Evolutionary conservation across 2,329 filamentous ascomycete genomes (phyloP).

Genomic region (Chrysoporthe austroafricana): DNA sequence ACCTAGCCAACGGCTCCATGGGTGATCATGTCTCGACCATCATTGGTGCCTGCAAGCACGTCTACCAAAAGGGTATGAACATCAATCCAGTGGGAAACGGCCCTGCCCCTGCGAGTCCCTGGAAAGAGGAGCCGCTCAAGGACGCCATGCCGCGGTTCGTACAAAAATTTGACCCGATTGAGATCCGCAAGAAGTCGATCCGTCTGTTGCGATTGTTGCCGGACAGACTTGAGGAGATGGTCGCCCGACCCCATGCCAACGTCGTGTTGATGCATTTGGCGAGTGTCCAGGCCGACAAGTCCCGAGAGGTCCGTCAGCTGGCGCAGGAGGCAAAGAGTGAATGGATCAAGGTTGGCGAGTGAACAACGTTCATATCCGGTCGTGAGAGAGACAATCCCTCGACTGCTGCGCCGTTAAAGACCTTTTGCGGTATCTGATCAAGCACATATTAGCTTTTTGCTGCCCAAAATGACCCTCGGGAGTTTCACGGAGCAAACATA

Average conservation of each 20-base stretch:
- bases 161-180: constrained; percentile 17
- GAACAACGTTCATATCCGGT: background rate
- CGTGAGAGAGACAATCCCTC: background rate
- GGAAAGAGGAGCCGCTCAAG: background rate
- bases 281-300: constrained; percentile 55
- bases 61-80: constrained; percentile 38
- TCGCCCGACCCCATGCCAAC: constrained; percentile 49
- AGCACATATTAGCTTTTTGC: background rate
- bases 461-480: background rate
- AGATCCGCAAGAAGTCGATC: constrained; percentile 52
- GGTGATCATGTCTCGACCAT: constrained; percentile 51
- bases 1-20: constrained; percentile 49
- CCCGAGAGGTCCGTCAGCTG: constrained; percentile 55
- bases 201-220: constrained; percentile 54
- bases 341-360: constrained; percentile 47
- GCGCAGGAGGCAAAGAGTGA: constrained; percentile 53
- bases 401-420: background rate
- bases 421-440: background rate
- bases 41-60: constrained; percentile 47
- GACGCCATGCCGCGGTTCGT: constrained; percentile 8
- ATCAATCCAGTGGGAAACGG: background rate
- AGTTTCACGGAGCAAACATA: background rate
- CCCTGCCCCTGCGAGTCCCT: constrained; percentile 7
- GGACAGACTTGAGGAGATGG: constrained; percentile 50
- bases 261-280: constrained; percentile 52